Percentiles rank a stretch among this genome's conserved stretches.
These are phyloP conservation scores for Umbelopsis isabellina DNA, from an alignment of 192 early-diverging fungal species.

Conservation along the genomic window DNA sequence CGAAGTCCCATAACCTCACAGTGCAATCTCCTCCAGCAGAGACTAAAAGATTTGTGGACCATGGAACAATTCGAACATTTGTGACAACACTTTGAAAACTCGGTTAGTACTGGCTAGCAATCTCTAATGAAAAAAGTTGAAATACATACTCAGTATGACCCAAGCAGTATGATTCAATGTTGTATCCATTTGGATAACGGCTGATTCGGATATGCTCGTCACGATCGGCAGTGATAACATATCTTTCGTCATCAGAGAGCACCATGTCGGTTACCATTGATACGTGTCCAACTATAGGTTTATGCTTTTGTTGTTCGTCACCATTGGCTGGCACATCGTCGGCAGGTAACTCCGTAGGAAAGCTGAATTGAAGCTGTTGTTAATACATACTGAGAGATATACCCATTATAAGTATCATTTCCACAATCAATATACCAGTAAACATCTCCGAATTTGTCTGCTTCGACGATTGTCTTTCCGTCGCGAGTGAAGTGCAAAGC, in stretches of 20 bases:
- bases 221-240: conserved; percentile 89
- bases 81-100: conserved; percentile 68
- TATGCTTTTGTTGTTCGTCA: conserved; percentile 25
- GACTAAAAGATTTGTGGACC: conserved; percentile 58
- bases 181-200: conserved; percentile 85
- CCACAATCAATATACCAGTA: conserved; percentile 59
- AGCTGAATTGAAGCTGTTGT: conserved; percentile 21
- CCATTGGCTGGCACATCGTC: conserved; percentile 40
- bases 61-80: conserved; percentile 59
- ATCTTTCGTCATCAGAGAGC: conserved; percentile 64
- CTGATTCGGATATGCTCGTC: conserved; percentile 99
- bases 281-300: conserved; percentile 84
- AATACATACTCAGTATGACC: conserved; percentile 82
- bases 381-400: too few species aligned
- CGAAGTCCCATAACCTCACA: conserved; percentile 76
- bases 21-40: conserved; percentile 88
- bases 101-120: neutral
- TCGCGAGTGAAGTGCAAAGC: conserved; percentile 69
- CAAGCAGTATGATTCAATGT: conserved; percentile 87
- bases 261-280: conserved; percentile 90
- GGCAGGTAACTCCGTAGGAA: conserved; percentile 26
- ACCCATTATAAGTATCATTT: too few species aligned
- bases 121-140: neutral
- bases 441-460: conserved; percentile 97
- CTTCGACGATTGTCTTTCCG: conserved; percentile 67